Base-by-base conservation (phyloP, 768 basidiomycete species). In the Auricularia cornea region DNA sequence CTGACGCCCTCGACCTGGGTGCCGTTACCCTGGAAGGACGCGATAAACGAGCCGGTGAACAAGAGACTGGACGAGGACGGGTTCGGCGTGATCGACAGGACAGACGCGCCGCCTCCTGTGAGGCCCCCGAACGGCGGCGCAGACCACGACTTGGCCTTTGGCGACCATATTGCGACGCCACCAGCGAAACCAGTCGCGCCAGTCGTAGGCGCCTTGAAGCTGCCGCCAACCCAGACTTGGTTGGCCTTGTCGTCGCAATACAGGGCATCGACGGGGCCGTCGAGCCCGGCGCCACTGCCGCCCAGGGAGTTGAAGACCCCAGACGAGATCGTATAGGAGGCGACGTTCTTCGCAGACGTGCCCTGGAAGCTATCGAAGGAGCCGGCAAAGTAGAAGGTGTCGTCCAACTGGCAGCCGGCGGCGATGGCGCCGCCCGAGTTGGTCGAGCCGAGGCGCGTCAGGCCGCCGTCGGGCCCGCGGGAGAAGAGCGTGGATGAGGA, bases 41-140 rank as follows among this genome's bases (percentile, higher is more conserved):
- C 89, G 62, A 89, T 68, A 78, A 99, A 99, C 14, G 88, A 88
- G 41, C 97, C 97, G 0, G 89, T 82, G 70, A 98, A 94, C 72
- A 94, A 88, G 61, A 98, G 76, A 66, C 89, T 90, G 14, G 80
- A 76, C 61, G 82, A 80, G 61, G 91, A 86, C 38, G 86, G 77
- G 68, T 90, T 90, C 32, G 87, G 76, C 38, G 84, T 80, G 70
- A 98, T 97, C 57, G 90, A 88, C 30, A 79, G 72, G 61, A 98
- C 92, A 67, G 82, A 78, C 10, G 83, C 81, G 41, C 83, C 79
- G 20, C 82, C 83, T 44, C 92, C 94, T 32, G 83, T 76, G 44
- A 99, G 79, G 35, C 95, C 94, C 52, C 80, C 81, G 75, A 99
- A 98, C 20, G 89, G 88, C 2, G 93, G 81, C 28, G 84, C 75